phyloP scores from a whole-genome alignment of 2,329 filamentous ascomycete genomes.

The Clonostachys rhizophaga region DNA sequence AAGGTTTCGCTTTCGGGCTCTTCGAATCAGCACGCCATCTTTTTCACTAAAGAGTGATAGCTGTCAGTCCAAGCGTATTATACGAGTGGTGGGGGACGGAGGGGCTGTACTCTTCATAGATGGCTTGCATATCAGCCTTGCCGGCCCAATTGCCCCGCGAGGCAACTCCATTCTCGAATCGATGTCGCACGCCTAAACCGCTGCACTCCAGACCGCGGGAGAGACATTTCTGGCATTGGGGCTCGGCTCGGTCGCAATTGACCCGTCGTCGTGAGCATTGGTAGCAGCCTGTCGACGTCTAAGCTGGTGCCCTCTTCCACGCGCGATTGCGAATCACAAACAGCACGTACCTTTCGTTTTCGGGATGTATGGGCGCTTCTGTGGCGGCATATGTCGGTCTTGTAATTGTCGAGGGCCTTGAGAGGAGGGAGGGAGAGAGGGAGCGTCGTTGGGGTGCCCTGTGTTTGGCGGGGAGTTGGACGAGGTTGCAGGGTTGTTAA shows the following conservation, averaged over 20 bases:
- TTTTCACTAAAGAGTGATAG: no score
- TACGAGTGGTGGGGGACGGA: no score
- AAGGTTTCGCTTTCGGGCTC: no score
- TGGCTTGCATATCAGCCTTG: no score
- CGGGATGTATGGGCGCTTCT: constrained; percentile 10
- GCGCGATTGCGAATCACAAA: neutral
- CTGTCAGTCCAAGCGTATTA: no score
- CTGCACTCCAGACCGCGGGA: constrained; percentile 20
- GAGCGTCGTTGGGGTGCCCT: neutral
- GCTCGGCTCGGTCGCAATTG: constrained; percentile 22
- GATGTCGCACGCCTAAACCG: constrained; percentile 12
- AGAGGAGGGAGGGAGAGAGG: neutral
- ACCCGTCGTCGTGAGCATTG: constrained; percentile 27
- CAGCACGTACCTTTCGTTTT: constrained; percentile 12
- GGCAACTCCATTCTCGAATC: neutral
- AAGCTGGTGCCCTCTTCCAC: neutral
- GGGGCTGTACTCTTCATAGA: no score
- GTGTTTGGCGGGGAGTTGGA: neutral
- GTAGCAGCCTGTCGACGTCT: constrained; percentile 17
- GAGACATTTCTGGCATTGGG: constrained; percentile 21
- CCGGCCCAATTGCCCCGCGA: no score
- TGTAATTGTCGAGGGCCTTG: neutral
- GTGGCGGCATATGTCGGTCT: constrained; percentile 3
- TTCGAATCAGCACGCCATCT: no score
- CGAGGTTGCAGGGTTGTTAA: neutral